Evolutionary conservation across 495 filamentous ascomycete species (phyloP).

Genomic region (Peziza echinospora): DNA sequence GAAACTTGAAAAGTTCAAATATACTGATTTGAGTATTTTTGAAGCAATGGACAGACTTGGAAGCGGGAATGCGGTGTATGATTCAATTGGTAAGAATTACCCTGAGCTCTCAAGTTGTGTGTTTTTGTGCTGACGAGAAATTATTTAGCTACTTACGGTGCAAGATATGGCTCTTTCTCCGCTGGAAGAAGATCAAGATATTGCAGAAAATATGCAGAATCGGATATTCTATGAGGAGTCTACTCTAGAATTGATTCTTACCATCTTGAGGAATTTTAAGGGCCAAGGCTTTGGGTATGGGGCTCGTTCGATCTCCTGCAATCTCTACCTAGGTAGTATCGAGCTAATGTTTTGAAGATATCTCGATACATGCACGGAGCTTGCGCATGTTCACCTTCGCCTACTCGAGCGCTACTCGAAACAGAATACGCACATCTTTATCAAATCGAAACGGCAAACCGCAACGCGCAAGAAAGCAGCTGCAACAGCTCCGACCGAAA

Average conservation of each 20-base stretch:
- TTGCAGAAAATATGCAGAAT: constrained; percentile 91
- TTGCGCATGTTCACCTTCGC: constrained; percentile 73
- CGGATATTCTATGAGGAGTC: constrained; percentile 96
- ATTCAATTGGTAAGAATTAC: constrained; percentile 34
- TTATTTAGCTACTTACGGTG: constrained; percentile 46
- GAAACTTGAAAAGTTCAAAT: not conserved
- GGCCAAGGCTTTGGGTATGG: constrained; percentile 87
- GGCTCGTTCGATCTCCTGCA: not conserved
- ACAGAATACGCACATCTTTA: constrained; percentile 79
- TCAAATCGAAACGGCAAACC: constrained; percentile 31
- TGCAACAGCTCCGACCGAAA: constrained; percentile 12
- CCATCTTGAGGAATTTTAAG: constrained; percentile 62
- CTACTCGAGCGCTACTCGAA: constrained; percentile 88
- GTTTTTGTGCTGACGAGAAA: constrained; percentile 24
- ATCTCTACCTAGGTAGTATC: not conserved
- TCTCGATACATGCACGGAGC: constrained; percentile 76
- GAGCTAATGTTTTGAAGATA: too few relatives aligned
- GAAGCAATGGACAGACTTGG: constrained; percentile 33
- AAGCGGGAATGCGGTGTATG: constrained; percentile 78
- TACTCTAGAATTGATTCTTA: constrained; percentile 66
- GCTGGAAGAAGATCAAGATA: constrained; percentile 85
- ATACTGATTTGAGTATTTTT: not conserved
- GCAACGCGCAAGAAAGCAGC: constrained; percentile 42
- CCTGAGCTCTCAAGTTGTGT: not conserved
- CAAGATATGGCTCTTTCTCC: constrained; percentile 78